A percentile compares a stretch with the other conserved stretches of the same genome.
Evolutionary conservation across 163 green algal genomes (phyloP).

Genomic region (Volvox carteri): DNA sequence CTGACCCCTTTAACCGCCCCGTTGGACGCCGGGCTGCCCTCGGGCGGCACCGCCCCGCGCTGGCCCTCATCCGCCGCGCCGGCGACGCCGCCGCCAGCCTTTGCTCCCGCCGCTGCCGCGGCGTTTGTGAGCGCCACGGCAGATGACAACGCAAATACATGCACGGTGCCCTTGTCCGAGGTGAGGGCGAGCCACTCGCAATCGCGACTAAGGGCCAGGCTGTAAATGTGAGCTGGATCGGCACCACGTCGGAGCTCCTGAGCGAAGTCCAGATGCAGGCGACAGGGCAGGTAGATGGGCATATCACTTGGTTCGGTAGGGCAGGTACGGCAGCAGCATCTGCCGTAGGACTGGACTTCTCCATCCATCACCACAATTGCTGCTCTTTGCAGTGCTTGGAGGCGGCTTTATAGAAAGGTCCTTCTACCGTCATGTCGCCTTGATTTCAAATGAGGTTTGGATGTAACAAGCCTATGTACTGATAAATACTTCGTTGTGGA

Average conservation of each 20-base stretch:
- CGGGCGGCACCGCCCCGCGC: conserved; percentile 1
- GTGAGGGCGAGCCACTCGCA: conserved; percentile 91
- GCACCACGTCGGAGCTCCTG: conserved; percentile 93
- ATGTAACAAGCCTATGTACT: too few species aligned
- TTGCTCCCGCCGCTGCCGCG: neutral
- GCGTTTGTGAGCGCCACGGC: conserved; percentile 42
- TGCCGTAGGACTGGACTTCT: too few species aligned
- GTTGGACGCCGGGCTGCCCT: neutral
- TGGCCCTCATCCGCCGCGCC: neutral
- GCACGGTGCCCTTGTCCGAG: conserved; percentile 95
- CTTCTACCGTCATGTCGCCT: too few species aligned
- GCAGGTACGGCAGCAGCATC: too few species aligned
- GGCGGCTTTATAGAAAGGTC: too few species aligned
- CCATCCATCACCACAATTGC: too few species aligned
- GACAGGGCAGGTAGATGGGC: too few species aligned
- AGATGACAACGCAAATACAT: conserved; percentile 89
- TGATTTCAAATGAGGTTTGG: too few species aligned
- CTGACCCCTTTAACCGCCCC: neutral
- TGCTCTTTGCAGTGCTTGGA: too few species aligned
- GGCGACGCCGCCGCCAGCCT: neutral
- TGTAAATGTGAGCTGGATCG: conserved; percentile 91
- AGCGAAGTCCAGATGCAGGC: too few species aligned
- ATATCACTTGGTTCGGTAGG: too few species aligned
- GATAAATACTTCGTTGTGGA: too few species aligned
- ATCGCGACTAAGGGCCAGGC: conserved; percentile 85